Base-by-base conservation (phyloP, 257 asterid genomes). In the Nicotiana tabacum region DNA sequence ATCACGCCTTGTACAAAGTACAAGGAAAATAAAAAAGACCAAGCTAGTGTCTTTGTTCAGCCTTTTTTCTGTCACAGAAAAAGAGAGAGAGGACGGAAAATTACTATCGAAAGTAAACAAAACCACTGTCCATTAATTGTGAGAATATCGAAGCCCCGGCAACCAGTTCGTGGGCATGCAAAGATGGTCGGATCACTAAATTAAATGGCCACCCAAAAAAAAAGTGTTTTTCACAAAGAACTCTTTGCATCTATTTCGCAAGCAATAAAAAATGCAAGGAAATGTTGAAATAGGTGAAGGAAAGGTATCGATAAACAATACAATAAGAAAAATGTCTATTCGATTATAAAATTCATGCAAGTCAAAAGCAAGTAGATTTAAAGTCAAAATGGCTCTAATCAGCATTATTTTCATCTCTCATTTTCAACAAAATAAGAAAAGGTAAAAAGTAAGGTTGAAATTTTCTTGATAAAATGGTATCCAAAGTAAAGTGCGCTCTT, bases 1-100 rank as follows among this genome's bases (percentile, higher is more conserved):
- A 27, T 76, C 80, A 76, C 80, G 80, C 80, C 43, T 76, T 76
- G 64, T 51, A 15, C 43, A 76, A 76, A 76, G 64, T 76, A 76
- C 46, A 76, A 76, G 80, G 16, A 76, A 76, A 76, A 48, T 51
- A 27, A 58, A 51, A 74, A 51, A 48, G 80, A 37, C 21, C 16
- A 76, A 76, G 16, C 64, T 27, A 9, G 51, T 9, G 51, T 43
- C 51, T 17, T 51, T 51, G 80, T 76, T 15, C 80, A 74, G 62
- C 80, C 5, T 76, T 76, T 24, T 74, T 48, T 48, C 7, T 24
- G 80, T 15, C 64, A 74, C 64, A 51, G 56, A 21, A 21, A 69
- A 12, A 39, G 18, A 43, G 78, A 46, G 39, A 72, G 29, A 72
- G 43, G 80, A 48, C 27, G 15, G 80, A 48, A 58, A 76, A 3